Conservation (phyloP, 75 land plant species). For the Selaginella tamariscina region DNA sequence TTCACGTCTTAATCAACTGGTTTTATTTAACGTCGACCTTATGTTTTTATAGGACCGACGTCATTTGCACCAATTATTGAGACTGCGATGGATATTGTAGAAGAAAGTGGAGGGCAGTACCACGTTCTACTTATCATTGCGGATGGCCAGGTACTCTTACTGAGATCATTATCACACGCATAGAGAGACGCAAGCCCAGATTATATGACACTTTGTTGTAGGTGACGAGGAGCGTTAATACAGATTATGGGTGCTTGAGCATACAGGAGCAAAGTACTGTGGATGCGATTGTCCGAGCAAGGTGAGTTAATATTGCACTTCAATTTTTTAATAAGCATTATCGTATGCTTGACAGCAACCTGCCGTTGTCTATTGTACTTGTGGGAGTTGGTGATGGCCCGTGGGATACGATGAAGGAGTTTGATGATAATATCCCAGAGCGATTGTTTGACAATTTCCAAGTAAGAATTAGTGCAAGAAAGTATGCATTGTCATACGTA, state of each 20-base stretch:
- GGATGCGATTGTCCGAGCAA: slow-evolving; percentile 8
- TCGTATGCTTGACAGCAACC: neutral
- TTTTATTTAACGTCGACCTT: no score
- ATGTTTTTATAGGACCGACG: neutral
- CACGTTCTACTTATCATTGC: slow-evolving; percentile 12
- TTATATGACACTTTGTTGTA: neutral
- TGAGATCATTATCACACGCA: neutral
- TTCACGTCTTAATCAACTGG: no score
- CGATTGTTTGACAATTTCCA: slow-evolving; percentile 11
- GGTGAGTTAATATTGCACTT: no score
- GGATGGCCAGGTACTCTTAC: slow-evolving; percentile 4
- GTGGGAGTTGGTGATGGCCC: slow-evolving; percentile 11
- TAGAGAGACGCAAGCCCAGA: no score
- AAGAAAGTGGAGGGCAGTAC: slow-evolving; percentile 11
- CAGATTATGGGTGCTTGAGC: neutral
- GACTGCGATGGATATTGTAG: slow-evolving; percentile 5
- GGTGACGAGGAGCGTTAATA: slow-evolving; percentile 10
- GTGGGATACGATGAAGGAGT: slow-evolving; percentile 7
- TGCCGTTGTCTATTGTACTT: neutral
- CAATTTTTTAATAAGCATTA: no score
- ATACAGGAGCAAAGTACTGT: slow-evolving; percentile 1
- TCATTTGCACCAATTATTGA: slow-evolving; percentile 11
- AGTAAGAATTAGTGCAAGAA: neutral
- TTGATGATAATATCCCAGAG: slow-evolving; percentile 7
- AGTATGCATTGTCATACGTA: neutral